These are phyloP conservation scores for Talaromyces sp. DNA, from an alignment of 2,329 filamentous ascomycete genomes.

Conservation along the genomic window DNA sequence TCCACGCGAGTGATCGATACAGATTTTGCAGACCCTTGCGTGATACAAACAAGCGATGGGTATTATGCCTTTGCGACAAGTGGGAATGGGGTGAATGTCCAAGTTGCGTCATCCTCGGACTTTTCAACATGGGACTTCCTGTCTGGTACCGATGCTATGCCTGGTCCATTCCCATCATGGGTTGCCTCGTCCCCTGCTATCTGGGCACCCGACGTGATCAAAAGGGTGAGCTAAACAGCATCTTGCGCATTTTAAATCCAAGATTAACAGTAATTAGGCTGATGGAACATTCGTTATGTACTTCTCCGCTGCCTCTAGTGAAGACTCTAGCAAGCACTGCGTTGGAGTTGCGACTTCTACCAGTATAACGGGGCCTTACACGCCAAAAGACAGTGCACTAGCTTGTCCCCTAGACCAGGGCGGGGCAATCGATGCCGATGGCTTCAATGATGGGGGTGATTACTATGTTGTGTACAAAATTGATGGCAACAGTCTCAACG, in stretches of 20 bases:
- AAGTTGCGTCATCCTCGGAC: slow-evolving; percentile 53
- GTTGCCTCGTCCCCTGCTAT: slow-evolving; percentile 49
- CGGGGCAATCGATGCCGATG: slow-evolving; percentile 63
- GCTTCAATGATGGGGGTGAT: slow-evolving; percentile 56
- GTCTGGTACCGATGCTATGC: slow-evolving; percentile 55
- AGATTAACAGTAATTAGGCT: slow-evolving; percentile 15
- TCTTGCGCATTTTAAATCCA: neutral
- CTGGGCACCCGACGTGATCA: slow-evolving; percentile 63
- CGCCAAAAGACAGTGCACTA: slow-evolving; percentile 47
- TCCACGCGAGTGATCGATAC: slow-evolving; percentile 31
- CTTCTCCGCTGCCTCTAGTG: slow-evolving; percentile 53
- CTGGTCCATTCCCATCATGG: slow-evolving; percentile 52
- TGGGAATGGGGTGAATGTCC: slow-evolving; percentile 53
- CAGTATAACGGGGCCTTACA: slow-evolving; percentile 54
- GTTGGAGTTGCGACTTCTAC: slow-evolving; percentile 56
- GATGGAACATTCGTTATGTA: slow-evolving; percentile 59
- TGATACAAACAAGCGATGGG: slow-evolving; percentile 51
- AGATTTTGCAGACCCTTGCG: slow-evolving; percentile 60
- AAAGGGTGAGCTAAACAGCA: slow-evolving; percentile 33
- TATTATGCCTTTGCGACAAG: slow-evolving; percentile 62
- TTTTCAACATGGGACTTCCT: slow-evolving; percentile 52
- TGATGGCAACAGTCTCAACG: slow-evolving; percentile 58
- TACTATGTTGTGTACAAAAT: slow-evolving; percentile 66
- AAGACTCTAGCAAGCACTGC: slow-evolving; percentile 52
- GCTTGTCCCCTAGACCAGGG: slow-evolving; percentile 55